These are phyloP conservation scores for Pythium folliculosum DNA, from an alignment of 352 stramenopile genomes.

Conservation along the genomic window DNA sequence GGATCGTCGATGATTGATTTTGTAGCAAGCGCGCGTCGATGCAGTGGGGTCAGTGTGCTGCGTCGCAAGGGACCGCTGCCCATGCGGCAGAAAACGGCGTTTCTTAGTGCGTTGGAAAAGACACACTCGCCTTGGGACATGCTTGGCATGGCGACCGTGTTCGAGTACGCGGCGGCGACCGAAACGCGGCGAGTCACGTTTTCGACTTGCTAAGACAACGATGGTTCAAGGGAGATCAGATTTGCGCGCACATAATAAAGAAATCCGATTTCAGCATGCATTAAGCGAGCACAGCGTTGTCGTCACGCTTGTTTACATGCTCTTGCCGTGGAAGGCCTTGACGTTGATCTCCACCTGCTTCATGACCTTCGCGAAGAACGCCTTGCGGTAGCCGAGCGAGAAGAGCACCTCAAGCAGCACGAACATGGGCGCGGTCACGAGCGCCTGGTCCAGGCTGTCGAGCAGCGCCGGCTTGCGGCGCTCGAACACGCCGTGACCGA, in stretches of 20 bases:
- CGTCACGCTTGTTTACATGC: background rate
- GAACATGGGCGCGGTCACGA: slow-evolving; percentile 86
- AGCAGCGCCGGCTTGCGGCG: slow-evolving; percentile 81
- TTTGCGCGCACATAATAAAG: too few species aligned
- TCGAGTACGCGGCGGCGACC: background rate
- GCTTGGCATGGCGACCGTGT: background rate
- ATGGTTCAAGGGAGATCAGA: too few species aligned
- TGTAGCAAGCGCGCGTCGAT: background rate
- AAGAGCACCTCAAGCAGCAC: slow-evolving; percentile 84
- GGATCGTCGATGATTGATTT: background rate
- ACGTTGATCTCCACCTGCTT: slow-evolving; percentile 72
- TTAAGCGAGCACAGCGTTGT: too few species aligned
- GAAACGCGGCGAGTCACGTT: background rate
- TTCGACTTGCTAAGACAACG: background rate
- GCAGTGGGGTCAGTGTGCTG: background rate
- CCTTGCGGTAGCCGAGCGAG: slow-evolving; percentile 65
- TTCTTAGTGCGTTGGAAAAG: background rate
- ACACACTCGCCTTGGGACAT: background rate
- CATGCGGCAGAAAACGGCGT: background rate
- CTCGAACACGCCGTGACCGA: slow-evolving; percentile 87
- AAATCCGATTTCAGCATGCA: too few species aligned
- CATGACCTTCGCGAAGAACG: slow-evolving; percentile 62
- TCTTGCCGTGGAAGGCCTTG: slow-evolving; percentile 48
- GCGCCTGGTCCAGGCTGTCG: slow-evolving; percentile 81
- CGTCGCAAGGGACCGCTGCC: background rate